A percentile compares a stretch with the other conserved stretches of the same genome.
Evolutionary conservation across 2,329 filamentous ascomycete species (phyloP).

Genomic region (Nectriaceae sp.): DNA sequence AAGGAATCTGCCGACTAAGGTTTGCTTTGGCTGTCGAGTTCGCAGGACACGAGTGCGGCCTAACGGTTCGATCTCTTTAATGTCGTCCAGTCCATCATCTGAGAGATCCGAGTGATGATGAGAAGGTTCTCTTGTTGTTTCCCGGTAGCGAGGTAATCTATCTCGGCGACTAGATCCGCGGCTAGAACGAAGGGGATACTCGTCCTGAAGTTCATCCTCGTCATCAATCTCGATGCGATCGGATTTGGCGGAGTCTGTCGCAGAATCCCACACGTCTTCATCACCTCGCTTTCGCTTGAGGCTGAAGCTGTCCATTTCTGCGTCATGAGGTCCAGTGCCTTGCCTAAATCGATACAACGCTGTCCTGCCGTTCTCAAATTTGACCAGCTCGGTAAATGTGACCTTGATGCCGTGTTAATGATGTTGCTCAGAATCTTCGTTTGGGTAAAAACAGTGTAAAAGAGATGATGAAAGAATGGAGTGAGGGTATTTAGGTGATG

Average conservation of each 20-base stretch:
- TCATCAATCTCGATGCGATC: slow-evolving; percentile 34
- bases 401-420: slow-evolving; percentile 31
- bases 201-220: slow-evolving; percentile 24
- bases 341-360: slow-evolving; percentile 29
- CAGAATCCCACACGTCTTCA: slow-evolving; percentile 33
- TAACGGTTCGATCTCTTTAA: slow-evolving; percentile 6
- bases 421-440: background rate
- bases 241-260: slow-evolving; percentile 21
- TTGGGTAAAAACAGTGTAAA: background rate
- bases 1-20: slow-evolving; percentile 25
- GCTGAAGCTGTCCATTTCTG: slow-evolving; percentile 14
- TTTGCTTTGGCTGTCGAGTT: slow-evolving; percentile 24
- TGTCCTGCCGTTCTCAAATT: slow-evolving; percentile 34
- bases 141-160: slow-evolving; percentile 28
- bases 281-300: slow-evolving; percentile 35
- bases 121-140: slow-evolving; percentile 23
- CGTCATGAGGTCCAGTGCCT: slow-evolving; percentile 10
- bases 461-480: background rate
- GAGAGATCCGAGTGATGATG: slow-evolving; percentile 13
- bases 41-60: slow-evolving; percentile 23
- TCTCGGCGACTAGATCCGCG: slow-evolving; percentile 10
- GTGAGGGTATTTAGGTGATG: background rate
- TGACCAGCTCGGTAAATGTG: slow-evolving; percentile 30
- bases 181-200: slow-evolving; percentile 9
- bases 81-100: slow-evolving; percentile 21